Evolutionary conservation across 192 early-diverging fungal genomes (phyloP).

Genomic region (Thoreauomyces humboldtii): DNA sequence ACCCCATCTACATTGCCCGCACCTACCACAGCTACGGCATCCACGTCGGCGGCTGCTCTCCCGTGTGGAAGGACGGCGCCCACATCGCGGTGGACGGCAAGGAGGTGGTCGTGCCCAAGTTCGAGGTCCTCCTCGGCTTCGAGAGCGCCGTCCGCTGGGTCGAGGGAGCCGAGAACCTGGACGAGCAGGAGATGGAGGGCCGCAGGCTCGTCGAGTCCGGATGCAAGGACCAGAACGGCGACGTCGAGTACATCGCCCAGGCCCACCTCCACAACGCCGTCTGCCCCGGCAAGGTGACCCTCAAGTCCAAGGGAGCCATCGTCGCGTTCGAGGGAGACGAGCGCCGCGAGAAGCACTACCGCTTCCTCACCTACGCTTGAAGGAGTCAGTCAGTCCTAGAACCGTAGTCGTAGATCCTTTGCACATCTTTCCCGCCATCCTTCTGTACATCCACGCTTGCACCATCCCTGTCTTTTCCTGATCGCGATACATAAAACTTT

Average conservation of each 20-base stretch:
- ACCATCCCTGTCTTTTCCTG: too few relatives aligned
- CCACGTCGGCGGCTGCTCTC: constrained; percentile 37
- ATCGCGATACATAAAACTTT: too few relatives aligned
- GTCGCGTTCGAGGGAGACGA: constrained; percentile 31
- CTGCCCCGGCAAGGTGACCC: constrained; percentile 45
- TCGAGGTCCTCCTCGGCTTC: constrained; percentile 62
- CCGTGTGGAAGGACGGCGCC: constrained; percentile 34
- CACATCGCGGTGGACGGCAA: constrained; percentile 56
- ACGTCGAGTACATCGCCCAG: constrained; percentile 54
- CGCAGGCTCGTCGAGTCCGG: too few relatives aligned
- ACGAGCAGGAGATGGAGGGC: constrained; percentile 50
- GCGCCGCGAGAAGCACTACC: constrained; percentile 19
- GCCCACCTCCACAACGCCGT: constrained; percentile 51
- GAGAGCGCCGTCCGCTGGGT: constrained; percentile 56
- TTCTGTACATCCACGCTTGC: too few relatives aligned
- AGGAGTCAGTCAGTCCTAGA: too few relatives aligned
- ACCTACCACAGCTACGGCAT: constrained; percentile 43
- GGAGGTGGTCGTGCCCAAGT: constrained; percentile 45
- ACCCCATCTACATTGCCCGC: constrained; percentile 60
- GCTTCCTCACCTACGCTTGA: constrained; percentile 21
- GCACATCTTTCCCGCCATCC: too few relatives aligned
- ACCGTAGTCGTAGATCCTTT: too few relatives aligned
- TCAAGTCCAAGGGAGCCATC: constrained; percentile 5
- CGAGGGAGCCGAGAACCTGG: constrained; percentile 41
- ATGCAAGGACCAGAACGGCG: constrained; percentile 57